These are phyloP conservation scores for Paramyrothecium roridum DNA, from an alignment of 2,329 filamentous ascomycete species.

Conservation along the genomic window DNA sequence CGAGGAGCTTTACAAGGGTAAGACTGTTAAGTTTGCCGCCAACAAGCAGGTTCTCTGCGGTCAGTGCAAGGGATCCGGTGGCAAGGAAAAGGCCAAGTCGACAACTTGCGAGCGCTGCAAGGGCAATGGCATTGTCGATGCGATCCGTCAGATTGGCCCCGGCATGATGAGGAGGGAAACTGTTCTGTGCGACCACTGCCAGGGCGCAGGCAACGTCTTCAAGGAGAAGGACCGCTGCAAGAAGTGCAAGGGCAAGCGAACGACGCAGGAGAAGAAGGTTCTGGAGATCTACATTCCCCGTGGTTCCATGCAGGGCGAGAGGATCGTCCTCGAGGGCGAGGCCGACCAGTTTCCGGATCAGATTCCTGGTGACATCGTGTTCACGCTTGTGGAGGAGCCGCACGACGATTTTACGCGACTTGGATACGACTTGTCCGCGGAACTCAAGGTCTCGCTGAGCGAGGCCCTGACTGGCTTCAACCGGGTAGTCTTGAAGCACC, in stretches of 20 bases:
- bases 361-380: conserved; percentile 89
- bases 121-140: conserved; percentile 73
- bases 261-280: conserved; percentile 85
- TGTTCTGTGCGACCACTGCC: conserved; percentile 77
- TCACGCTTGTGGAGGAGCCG: conserved; percentile 76
- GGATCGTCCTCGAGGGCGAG: conserved; percentile 87
- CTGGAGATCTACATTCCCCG: conserved; percentile 94
- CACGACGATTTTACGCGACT: conserved; percentile 81
- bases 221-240: conserved; percentile 98
- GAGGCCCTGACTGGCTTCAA: conserved; percentile 90
- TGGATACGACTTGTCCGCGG: conserved; percentile 79
- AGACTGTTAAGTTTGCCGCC: conserved; percentile 94
- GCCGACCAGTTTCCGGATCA: conserved; percentile 90
- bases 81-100: conserved; percentile 86
- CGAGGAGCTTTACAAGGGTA: conserved; percentile 97
- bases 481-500: conserved; percentile 83
- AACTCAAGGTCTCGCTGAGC: conserved; percentile 74
- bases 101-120: conserved; percentile 81
- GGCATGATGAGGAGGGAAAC: conserved; percentile 80
- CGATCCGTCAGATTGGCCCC: conserved; percentile 79
- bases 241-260: conserved; percentile 94
- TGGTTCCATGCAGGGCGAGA: conserved; percentile 81
- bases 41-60: conserved; percentile 91
- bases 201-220: conserved; percentile 80
- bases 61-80: conserved; percentile 83